Base-by-base conservation (phyloP, 306 rosid species). In the Urtica urens region DNA sequence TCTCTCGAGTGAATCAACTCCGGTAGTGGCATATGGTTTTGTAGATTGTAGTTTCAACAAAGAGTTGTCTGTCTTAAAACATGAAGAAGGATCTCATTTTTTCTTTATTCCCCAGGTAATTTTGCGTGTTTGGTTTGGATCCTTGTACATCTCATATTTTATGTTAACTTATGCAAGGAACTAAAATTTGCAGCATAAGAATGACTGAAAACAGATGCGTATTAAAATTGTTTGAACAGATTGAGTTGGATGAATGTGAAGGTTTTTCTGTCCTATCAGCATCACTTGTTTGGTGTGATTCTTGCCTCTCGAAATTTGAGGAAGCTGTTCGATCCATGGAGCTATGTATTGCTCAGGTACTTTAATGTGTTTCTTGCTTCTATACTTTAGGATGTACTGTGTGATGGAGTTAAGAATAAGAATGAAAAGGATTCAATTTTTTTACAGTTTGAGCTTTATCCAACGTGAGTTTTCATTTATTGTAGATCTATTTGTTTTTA, bases 91-190 rank as follows among this genome's bases (percentile, higher is more conserved):
- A 60, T 68, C 74, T 37, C 76, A 72, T 51, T 75, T 60, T 69
- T 73, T 79, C 74, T 74, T 75, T 66, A 62, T 90, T 63, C 97
- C 95, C 43, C 95, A 84, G 92, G 95, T 90, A 69, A 70, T 63
- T 39, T 46, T 47, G 44, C 44, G 0, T 31, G 14, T 29, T 50
- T 17, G 25, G 18, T 3, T 9, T 6, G 21, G n/a, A n/a, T 23
- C 22, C 23, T 3, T 19, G 6, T 38, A 13, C 23, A 27, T 58
- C 22, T 46, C 49, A 29, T 50, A 30, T 47, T 43, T 24, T 26
- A 24, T 39, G 50, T 24, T 15, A 13, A 38, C 25, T 15, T 21
- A 14, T 19, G 34, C 9, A 35, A 58, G 44, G 41, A 33, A 10
- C 24, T 57, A 2, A 53, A 33, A 17, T 43, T 49, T 26, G 55